Base-by-base conservation (phyloP, 1,284 basidiomycete genomes). In the Lentinus polychrous region DNA sequence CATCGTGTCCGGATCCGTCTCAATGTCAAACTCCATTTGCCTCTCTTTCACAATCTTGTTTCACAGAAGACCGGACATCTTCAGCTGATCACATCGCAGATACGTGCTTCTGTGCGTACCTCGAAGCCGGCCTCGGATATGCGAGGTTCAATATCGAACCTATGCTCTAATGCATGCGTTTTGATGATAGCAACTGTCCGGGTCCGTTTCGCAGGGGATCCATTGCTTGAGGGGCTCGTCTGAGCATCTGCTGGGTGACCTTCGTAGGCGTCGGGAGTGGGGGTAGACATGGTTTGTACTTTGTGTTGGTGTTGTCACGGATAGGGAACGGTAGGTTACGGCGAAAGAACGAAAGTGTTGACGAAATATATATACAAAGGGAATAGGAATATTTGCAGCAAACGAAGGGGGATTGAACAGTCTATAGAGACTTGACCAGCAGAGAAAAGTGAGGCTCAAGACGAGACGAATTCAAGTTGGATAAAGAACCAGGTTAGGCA, bases 171-270 rank as follows among this genome's bases (percentile, higher is more conserved):
- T 1, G 85, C 84, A 70, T 86, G 81, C 39, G 73, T 72, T 67
- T 88, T 89, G 71, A 89, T 86, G 53, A 89, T 86, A 12, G 83
- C 86, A 43, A 88, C 79, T 0, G 85, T 87, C 49, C 86, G 74
- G 36, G 83, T 84, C 17, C 72, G 56, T 41, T 52, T 55, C 24
- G 52, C 34, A 50, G 48, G 52, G 55, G 23, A 27, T 33, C 8
- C 35, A 18, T n/a, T n/a, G 35, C 39, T 45, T 15, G 17, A 37
- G 31, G 43, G 44, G 36, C 44, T 45, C 22, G 11, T 35, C 15
- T 36, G 32, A 32, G 10, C 8, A 61, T 49, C 53, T 57, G 48
- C 39, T 22, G 46, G 51, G 23, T 54, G 45, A 24, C 49, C 46
- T 7, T 40, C 39, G 7, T 40, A 22, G 6, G n/a, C 12, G 20